phyloP scores from a whole-genome alignment of 1,284 basidiomycete genomes.

The Leucoagaricus sp. region DNA sequence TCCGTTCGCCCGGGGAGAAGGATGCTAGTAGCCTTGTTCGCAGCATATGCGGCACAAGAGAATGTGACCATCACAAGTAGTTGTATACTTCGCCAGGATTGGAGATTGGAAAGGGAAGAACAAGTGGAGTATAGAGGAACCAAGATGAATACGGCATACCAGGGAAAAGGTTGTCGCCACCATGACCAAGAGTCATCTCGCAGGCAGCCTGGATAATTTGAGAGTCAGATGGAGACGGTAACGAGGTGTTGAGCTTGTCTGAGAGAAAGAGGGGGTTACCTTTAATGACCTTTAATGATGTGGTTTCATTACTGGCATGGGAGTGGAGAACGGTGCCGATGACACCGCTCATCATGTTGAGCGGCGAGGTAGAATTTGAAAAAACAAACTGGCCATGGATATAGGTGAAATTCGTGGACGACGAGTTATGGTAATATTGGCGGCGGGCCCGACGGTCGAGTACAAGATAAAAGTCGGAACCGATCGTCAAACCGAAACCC shows the following conservation, averaged over 20 bases:
- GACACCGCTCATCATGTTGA: conserved; percentile 52
- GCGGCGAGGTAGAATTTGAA: conserved; percentile 51
- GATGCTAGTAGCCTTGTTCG: conserved; percentile 59
- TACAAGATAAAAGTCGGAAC: conserved; percentile 82
- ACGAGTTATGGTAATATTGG: conserved; percentile 45
- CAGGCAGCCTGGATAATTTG: conserved; percentile 58
- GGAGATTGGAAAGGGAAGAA: conserved; percentile 79
- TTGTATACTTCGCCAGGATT: conserved; percentile 68
- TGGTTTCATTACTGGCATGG: conserved; percentile 38
- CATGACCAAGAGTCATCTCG: conserved; percentile 74
- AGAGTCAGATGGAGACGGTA: background rate
- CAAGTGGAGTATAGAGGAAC: conserved; percentile 81
- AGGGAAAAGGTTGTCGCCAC: conserved; percentile 75
- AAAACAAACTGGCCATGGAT: conserved; percentile 65
- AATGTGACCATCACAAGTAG: conserved; percentile 79
- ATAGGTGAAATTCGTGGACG: conserved; percentile 45
- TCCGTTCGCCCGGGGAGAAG: conserved; percentile 53
- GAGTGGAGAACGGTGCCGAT: conserved; percentile 40
- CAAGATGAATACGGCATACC: conserved; percentile 75
- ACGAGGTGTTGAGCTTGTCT: background rate
- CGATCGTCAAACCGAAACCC: conserved; percentile 86
- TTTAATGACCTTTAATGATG: conserved; percentile 50
- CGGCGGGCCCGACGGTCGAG: conserved; percentile 68
- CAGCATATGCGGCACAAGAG: conserved; percentile 74
- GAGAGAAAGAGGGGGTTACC: conserved; percentile 29